Base-by-base conservation (phyloP, 164 flowering plant species). In the Nelumbo lutea region DNA sequence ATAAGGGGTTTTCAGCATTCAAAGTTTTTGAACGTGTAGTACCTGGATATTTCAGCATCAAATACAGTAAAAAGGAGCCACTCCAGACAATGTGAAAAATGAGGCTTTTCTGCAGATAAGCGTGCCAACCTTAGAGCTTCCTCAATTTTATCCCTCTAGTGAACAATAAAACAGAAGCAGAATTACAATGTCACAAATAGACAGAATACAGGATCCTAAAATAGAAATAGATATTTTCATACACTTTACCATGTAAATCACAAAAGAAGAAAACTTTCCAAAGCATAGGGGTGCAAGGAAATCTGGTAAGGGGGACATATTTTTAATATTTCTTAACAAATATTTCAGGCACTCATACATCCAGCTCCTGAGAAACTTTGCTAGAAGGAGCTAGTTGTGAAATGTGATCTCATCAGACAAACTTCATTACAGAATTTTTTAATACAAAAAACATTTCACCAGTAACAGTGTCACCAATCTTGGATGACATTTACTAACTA, bases 11-110 rank as follows among this genome's bases (percentile, higher is more conserved):
- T 44, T 45, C 7, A 56, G 43, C 55, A 42, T 42, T 41, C 27
- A 45, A 44, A 59, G 2, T 45, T 61, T 40, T 58, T 40, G 38
- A 52, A 40, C 42, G 65, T 6, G 39, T 40, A 9, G 65, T 83
- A 92, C 99, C 99, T 87, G 57, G 98, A 90, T 82, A 92, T 90
- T 62, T 93, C 99, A 56, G 98, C 90, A 76, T 96, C 99, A 84
- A 96, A 96, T 40, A 96, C 98, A 11, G 99, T 92, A 71, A 96
- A 95, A 68, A 96, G 97, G 75, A 96, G 98, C 99, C 99, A 96
- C 84, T 96, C 99, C 80, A 96, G 73, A 76, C 99, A 96, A 81
- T 90, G 96, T 55, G 93, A 90, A 80, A 96, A 96, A 77, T 93
- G 99, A 74, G 97, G 95, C 84, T 90, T 96, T 74, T 96, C 91